phyloP scores from a whole-genome alignment of 2,329 filamentous ascomycete species.

The Capronia americana region DNA sequence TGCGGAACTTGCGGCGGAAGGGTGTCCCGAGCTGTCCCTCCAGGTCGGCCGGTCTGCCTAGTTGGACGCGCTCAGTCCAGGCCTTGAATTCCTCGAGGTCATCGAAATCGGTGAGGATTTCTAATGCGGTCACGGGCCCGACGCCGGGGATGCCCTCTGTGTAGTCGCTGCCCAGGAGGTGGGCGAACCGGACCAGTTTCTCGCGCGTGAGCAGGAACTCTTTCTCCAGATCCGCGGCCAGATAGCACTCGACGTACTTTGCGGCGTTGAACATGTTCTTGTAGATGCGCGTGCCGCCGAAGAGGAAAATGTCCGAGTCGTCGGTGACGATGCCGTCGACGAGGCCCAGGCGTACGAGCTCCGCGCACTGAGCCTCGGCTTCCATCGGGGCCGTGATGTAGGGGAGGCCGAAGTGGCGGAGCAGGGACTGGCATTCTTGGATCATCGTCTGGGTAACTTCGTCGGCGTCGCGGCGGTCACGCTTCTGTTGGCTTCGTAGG shows the following conservation, averaged over 20 bases:
- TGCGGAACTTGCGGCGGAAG: constrained; percentile 87
- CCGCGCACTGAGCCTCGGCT: constrained; percentile 95
- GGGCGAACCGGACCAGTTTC: constrained; percentile 86
- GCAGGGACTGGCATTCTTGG: constrained; percentile 87
- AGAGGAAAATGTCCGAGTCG: constrained; percentile 94
- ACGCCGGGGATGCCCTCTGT: constrained; percentile 90
- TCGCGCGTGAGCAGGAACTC: constrained; percentile 87
- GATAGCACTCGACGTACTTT: constrained; percentile 97
- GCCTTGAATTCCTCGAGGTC: constrained; percentile 75
- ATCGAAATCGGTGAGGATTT: constrained; percentile 89
- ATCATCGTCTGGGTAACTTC: constrained; percentile 98
- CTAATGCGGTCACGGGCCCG: constrained; percentile 90
- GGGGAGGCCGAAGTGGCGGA: constrained; percentile 88
- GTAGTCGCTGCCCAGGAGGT: constrained; percentile 92
- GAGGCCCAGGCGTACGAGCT: constrained; percentile 81
- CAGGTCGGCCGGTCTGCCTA: constrained; percentile 65
- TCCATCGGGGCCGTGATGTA: constrained; percentile 99
- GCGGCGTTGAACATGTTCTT: constrained; percentile 99
- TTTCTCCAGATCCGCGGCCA: constrained; percentile 80
- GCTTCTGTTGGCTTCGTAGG: constrained; percentile 91
- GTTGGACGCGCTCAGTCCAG: constrained; percentile 68
- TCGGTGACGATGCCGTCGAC: constrained; percentile 98
- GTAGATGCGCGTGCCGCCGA: constrained; percentile 94
- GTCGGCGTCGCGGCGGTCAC: constrained; percentile 92
- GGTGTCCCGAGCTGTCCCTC: constrained; percentile 63